Base-by-base conservation (phyloP, 2,329 filamentous ascomycete genomes). In the Thermoascus crustaceus region DNA sequence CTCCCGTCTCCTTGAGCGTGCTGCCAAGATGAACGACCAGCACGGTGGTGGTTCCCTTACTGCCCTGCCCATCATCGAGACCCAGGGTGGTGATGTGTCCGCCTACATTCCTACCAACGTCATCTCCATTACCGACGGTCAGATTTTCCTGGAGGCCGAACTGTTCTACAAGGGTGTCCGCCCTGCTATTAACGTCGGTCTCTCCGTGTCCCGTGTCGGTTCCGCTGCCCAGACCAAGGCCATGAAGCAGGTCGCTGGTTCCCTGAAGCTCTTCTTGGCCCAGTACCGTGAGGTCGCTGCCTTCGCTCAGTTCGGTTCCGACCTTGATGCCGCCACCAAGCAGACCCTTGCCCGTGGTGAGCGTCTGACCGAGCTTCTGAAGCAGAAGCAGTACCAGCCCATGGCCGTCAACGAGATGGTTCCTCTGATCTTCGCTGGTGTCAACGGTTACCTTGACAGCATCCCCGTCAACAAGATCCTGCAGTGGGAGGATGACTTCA, bases 141-240 rank as follows among this genome's bases (percentile, higher is more conserved):
- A 98, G 76, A 96, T 98, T 71, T 98, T 98, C 85, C 78, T 98
- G 76, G 91, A 98, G 74, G 72, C 89, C 54, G 91, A 98, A 72
- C 78, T 96, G 50, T 98, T 96, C 84, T 96, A 95, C 86, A 98
- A 98, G 85, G 91, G 91, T 93, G 74, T 98, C 71, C 89, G 91
- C 64, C 91, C 91, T 59, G 91, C 91, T 74, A 98, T 98, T 71
- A 98, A 98, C 80, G 91, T 98, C 84, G 91, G 91, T 91, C 85
- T 98, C 57, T 98, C 91, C 60, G 91, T 98, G 58, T 98, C 91
- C 55, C 91, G 91, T 85, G 91, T 98, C 82, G 91, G 91, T 68
- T 98, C 91, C 63, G 86, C 91, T 67, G 91, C 91, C 66, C 91
- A 98, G 80, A 80, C 96, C 69, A 98, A 96, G 85, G 88, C 91